Evolutionary conservation across 176 grass and related monocot genomes (phyloP), one percentile per base, ranked within the genome.

Genomic region (Pontederia crassipes): DNA sequence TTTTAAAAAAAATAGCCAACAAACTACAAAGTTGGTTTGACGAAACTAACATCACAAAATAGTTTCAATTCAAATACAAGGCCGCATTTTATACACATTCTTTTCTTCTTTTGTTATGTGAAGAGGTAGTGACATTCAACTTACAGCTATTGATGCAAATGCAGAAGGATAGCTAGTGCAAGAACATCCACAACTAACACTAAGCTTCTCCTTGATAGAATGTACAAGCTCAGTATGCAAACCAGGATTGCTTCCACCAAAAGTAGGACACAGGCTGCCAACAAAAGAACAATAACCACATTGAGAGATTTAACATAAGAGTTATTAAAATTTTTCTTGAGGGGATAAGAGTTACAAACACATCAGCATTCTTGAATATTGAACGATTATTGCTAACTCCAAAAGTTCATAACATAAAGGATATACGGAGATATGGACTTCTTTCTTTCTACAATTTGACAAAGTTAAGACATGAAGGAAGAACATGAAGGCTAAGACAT

Each of bases 181-280:
- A 62, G 87, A 89, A 70, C 71, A 76, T 60, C 93, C 93, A 11
- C 77, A 98, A 61, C 80, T 92, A 46, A 92, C 29, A 45, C 72
- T 83, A 24, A 89, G 45, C 20, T 85, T 79, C 17, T 92, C 82
- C 59, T 89, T 91, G 49, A 98, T 24, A 29, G 81, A 76, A 77
- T 83, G 93, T 49, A 85, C 46, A 63, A 98, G 61, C 74, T 98
- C 93, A 0, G 87, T 57, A 11, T 68, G 59, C 40, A 85, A 62
- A 18, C 93, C 93, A 62, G 87, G 93, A 70, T 89, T 68, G 59
- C 67, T 92, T 71, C 93, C 93, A 74, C 93, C 93, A 9, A 98
- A 61, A 57, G 84, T 98, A 18, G 84, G 87, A 57, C 93, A 92
- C 76, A 88, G 62, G 70, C 93, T 98, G 73, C 2, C n/a, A 57